Conservation (phyloP, 176 grass and related monocot species). For the Phoenix dactylifera region DNA sequence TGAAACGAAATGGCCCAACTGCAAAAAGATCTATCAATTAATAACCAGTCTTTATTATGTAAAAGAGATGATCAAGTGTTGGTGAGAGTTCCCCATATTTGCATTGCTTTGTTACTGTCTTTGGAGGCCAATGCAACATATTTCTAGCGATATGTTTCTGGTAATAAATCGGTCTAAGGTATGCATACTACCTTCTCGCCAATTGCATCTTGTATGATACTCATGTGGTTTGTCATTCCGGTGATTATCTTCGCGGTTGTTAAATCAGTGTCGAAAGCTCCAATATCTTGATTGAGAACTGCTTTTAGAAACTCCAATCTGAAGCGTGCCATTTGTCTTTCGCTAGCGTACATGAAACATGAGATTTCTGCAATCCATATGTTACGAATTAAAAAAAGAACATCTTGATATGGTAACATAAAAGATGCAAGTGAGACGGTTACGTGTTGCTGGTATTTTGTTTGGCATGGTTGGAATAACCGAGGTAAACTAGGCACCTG, state of each 20-base stretch:
- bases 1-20: slow-evolving; percentile 56
- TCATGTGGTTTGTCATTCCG: slow-evolving; percentile 56
- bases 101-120: too few relatives aligned
- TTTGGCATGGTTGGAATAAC: too few relatives aligned
- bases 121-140: neutral
- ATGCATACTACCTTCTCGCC: slow-evolving; percentile 46
- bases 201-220: slow-evolving; percentile 57
- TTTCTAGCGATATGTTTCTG: neutral
- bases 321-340: slow-evolving; percentile 50
- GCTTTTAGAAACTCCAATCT: slow-evolving; percentile 41
- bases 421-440: too few relatives aligned
- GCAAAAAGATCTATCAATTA: slow-evolving; percentile 5
- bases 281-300: slow-evolving; percentile 52
- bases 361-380: slow-evolving; percentile 34
- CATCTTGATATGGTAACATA: neutral
- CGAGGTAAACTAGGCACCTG: too few relatives aligned
- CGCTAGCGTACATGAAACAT: slow-evolving; percentile 59
- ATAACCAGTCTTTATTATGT: too few relatives aligned
- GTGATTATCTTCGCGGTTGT: slow-evolving; percentile 41
- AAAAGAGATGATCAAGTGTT: too few relatives aligned
- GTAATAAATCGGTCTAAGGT: too few relatives aligned
- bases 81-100: too few relatives aligned
- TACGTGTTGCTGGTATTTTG: too few relatives aligned
- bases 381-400: slow-evolving; percentile 8
- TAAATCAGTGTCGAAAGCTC: slow-evolving; percentile 54